These are phyloP conservation scores for Xylaria cubensis DNA, from an alignment of 495 filamentous ascomycete genomes.

Conservation along the genomic window DNA sequence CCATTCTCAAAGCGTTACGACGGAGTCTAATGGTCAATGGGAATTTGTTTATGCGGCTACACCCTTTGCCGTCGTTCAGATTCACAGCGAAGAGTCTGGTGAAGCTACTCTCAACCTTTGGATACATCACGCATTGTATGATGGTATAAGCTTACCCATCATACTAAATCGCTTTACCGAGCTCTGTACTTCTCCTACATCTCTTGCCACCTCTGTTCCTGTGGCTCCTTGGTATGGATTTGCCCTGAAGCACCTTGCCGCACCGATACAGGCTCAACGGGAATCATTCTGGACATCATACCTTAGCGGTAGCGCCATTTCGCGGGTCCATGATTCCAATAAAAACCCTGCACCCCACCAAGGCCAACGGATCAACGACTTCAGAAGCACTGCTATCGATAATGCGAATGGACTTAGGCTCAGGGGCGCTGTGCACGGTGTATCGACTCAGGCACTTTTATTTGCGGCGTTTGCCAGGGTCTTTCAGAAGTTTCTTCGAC, in stretches of 20 bases:
- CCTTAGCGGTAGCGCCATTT: constrained; percentile 40
- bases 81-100: constrained; percentile 20
- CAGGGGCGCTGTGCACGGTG: constrained; percentile 34
- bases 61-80: constrained; percentile 28
- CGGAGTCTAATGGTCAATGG: constrained; percentile 22
- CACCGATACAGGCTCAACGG: constrained; percentile 29
- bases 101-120: constrained; percentile 48
- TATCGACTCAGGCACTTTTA: constrained; percentile 51
- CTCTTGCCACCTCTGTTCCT: not conserved
- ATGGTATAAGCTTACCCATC: constrained; percentile 69
- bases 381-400: constrained; percentile 32
- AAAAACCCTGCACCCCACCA: not conserved
- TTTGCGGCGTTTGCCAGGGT: constrained; percentile 50
- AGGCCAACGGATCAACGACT: constrained; percentile 16
- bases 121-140: constrained; percentile 81
- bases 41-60: constrained; percentile 24
- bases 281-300: constrained; percentile 64
- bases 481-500: constrained; percentile 18
- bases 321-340: not conserved
- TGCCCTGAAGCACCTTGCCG: constrained; percentile 21
- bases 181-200: constrained; percentile 27
- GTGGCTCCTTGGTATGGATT: constrained; percentile 35
- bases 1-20: not conserved
- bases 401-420: constrained; percentile 29
- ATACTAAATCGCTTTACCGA: constrained; percentile 49